Evolutionary conservation across 2,329 filamentous ascomycete species (phyloP), one percentile per base, ranked within the genome.

Genomic region (Penicillium aurantiogriseum): DNA sequence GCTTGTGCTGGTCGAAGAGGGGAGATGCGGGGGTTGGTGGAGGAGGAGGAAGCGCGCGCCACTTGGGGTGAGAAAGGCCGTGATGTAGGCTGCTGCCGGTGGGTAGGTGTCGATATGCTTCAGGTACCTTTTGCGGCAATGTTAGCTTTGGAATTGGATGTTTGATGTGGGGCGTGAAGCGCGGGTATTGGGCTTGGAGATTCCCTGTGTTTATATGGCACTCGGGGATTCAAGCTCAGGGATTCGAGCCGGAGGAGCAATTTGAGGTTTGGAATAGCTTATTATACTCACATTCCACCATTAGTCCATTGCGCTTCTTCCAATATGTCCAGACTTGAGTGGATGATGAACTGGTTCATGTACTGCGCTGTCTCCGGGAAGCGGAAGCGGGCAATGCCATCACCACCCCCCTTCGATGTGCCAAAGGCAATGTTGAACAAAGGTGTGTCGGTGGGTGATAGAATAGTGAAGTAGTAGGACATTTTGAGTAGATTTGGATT

Each of bases 401-500:
- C 94, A 73, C 93, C 93, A 78, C 93, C 92, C 68, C 92, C 89
- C 77, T 97, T 97, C 40, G 91, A 96, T 39, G 93, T 97, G 69
- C 94, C 94, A 74, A 99, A 99, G 73, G 96, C 92, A 77, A 95
- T 86, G 79, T 96, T 93, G 79, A 97, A 99, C 66, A 99, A 85
- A 35, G 94, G 93, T 72, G 93, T 95, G 80, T 99, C 94, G 69
- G 91, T 90, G 23, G 92, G 95, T 71, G 92, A 94, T 75, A 99
- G 86, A 67, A 99, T 96, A 72, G 90, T 90, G 79, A 99, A 97
- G 81, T 97, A 97, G 83, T 97, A 99, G 59, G 92, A 97, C 94
- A 97, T 97, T 63, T 67, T 81, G 67, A 43, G 39, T 40, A 52
- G 40, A 42, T 47, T 48, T 19, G 25, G 45, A 46, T 55, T 46